Base-by-base conservation (phyloP, 768 basidiomycete species). In the Boletus subparvulus region DNA sequence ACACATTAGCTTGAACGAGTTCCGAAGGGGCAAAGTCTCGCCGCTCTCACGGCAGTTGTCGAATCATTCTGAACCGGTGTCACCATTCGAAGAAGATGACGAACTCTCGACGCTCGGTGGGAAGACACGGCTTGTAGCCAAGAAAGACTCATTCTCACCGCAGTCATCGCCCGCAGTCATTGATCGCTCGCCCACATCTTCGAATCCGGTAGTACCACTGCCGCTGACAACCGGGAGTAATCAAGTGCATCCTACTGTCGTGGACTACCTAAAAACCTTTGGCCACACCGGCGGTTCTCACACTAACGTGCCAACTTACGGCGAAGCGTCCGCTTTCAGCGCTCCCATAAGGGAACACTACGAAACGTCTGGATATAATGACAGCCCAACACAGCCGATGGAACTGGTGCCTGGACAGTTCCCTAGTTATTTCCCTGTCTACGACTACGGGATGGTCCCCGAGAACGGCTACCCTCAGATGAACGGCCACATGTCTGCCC, bases 351-450 rank as follows among this genome's bases (percentile, higher is more conserved):
- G 63, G 53, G 69, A 66, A 46, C 65, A 57, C 3, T 70, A 62
- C 57, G 67, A 66, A 41, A 50, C 51, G n/a, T 47, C 61, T 24
- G 64, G 54, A 17, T 73, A 65, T 30, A 56, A 49, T 16, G 56
- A 69, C 52, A 49, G 56, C 49, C 35, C 65, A 40, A 67, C 69
- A 48, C 72, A 71, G 35, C 60, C 70, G 39, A 71, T 72, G 61
- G 67, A 74, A 36, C 55, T 73, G 16, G 64, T 71, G 1, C 60
- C 71, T 3, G 71, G 71, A 10, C 71, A 65, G 37, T 83, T 85
- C 73, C 88, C 87, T 14, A 82, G 79, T 64, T 90, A 89, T 63
- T 89, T 90, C 78, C 80, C 86, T 1, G 87, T 89, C 33, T 89
- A 86, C 61, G 88, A 89, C 67, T 89, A 90, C 66, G 80, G 77